These are phyloP conservation scores for Cystobasidium onofrii DNA, from an alignment of 768 basidiomycete species.

Conservation along the genomic window DNA sequence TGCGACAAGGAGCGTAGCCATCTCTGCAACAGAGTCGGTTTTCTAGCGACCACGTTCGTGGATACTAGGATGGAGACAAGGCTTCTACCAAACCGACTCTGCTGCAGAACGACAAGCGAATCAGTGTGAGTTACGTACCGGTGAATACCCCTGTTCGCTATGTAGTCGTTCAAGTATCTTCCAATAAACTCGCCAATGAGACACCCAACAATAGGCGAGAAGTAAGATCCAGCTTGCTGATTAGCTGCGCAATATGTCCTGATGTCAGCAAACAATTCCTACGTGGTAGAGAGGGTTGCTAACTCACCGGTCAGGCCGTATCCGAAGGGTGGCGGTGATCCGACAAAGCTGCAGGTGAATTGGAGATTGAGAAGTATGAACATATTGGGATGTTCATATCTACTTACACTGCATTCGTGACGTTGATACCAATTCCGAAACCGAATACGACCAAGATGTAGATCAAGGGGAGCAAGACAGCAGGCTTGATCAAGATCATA, in stretches of 20 bases:
- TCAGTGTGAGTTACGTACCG: too few species aligned
- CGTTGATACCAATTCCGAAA: slow-evolving; percentile 50
- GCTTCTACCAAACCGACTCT: too few species aligned
- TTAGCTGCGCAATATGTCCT: slow-evolving; percentile 29
- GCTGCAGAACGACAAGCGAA: too few species aligned
- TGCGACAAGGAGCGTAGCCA: too few species aligned
- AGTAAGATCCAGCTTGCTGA: slow-evolving; percentile 35
- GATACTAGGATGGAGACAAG: too few species aligned
- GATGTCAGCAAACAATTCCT: slow-evolving; percentile 51
- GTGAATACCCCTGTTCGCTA: slow-evolving; percentile 2
- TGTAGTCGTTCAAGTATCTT: slow-evolving; percentile 53
- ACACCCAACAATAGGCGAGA: slow-evolving; percentile 49
- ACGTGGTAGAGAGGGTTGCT: slow-evolving; percentile 54
- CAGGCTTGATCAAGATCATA: slow-evolving; percentile 59
- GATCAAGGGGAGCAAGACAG: slow-evolving; percentile 52
- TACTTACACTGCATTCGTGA: slow-evolving; percentile 54
- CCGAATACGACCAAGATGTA: slow-evolving; percentile 60
- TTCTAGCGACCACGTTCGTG: too few species aligned
- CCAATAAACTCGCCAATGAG: slow-evolving; percentile 54
- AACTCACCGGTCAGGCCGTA: slow-evolving; percentile 51
- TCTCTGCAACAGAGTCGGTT: too few species aligned
- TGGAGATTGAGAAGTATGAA: neutral
- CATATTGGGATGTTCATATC: neutral
- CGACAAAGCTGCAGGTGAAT: slow-evolving; percentile 50
- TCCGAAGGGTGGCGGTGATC: slow-evolving; percentile 52